Evolutionary conservation across 2,329 filamentous ascomycete genomes (phyloP), one percentile per base, ranked within the genome.

Genomic region (Aureobasidium musti): DNA sequence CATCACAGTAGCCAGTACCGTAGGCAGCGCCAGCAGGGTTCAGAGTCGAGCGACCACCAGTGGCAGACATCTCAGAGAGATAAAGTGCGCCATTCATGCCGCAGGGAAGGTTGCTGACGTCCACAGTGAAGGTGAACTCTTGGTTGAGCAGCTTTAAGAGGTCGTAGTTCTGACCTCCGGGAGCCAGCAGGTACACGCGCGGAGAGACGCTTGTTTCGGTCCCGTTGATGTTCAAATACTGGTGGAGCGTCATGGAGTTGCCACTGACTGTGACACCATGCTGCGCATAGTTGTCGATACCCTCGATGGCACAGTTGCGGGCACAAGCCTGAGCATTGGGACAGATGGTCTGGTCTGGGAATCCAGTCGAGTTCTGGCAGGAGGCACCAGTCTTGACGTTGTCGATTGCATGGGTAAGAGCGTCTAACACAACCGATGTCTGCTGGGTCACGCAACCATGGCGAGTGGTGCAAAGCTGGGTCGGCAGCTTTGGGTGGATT

Each of bases 61-160:
- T 84, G 5, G 80, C 78, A 13, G 84, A 81, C 86, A 90, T 89
- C 72, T 83, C 79, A 14, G 84, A 80, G 47, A 89, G 82, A 78
- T 91, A 91, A 49, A 91, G 79, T 49, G 89, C 89, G 64, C 88
- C 89, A 77, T 91, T 91, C 68, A 91, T 78, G 68, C 89, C 89
- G 73, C 89, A 91, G 68, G 85, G 84, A 21, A 90, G 80, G 71
- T 84, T 83, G 52, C 87, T 89, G 53, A 89, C 85, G 74, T 91
- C 89, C 33, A 90, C 88, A 65, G 90, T 88, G 69, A 91, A 90
- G 67, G 87, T 87, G 78, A 91, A 87, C 77, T 91, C 89, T 73
- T 88, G 83, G 77, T 86, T 86, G 61, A 87, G 80, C 66, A 90
- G 80, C 67, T 85, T 82, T 78, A 90, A 87, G 73, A 84, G 82